phyloP scores from a whole-genome alignment of 257 asterid genomes.

The Voacanga thouarsii region DNA sequence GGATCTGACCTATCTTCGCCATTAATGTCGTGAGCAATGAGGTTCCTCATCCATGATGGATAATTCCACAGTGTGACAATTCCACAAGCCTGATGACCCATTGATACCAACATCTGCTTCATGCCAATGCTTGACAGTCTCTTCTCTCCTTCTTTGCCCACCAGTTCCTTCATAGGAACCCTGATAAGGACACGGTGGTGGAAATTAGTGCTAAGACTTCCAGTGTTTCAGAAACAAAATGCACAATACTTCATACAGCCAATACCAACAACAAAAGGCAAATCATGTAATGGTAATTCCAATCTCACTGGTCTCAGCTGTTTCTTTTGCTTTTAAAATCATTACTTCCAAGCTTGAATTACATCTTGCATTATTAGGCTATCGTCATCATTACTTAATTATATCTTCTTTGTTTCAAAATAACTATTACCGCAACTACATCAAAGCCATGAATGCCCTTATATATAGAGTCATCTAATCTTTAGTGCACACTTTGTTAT shows the following conservation, averaged over 20 bases:
- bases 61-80: constrained; percentile 30
- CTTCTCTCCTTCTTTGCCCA: constrained; percentile 29
- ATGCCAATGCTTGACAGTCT: constrained; percentile 28
- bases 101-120: constrained; percentile 26
- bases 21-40: constrained; percentile 22
- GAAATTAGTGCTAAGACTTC: neutral
- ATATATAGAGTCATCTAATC: neutral
- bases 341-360: neutral
- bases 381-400: neutral
- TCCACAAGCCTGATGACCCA: constrained; percentile 36
- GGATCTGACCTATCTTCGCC: constrained; percentile 31
- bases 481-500: neutral
- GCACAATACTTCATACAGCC: too few species aligned
- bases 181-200: constrained; percentile 2
- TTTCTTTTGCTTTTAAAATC: neutral
- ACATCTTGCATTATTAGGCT: neutral
- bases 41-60: constrained; percentile 35
- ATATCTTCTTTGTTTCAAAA: neutral
- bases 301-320: neutral
- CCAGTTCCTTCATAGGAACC: constrained; percentile 27
- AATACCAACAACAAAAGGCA: neutral
- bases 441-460: neutral
- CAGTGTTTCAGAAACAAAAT: neutral
- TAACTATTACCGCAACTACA: neutral
- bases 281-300: neutral